Base-by-base conservation (phyloP, 306 rosid genomes). In the Parietaria judaica region DNA sequence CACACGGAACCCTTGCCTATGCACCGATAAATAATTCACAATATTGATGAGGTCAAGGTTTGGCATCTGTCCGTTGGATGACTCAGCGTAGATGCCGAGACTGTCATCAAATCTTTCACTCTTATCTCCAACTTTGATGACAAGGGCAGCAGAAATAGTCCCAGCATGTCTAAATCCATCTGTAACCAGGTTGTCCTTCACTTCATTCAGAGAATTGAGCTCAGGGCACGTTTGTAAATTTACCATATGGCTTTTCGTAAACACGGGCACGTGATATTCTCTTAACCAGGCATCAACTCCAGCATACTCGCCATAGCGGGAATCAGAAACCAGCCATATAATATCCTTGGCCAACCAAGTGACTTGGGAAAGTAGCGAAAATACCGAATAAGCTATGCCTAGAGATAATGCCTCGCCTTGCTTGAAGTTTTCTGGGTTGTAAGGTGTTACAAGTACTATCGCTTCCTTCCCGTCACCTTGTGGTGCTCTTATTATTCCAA, bases 391-490 rank as follows among this genome's bases (percentile, higher is more conserved):
- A 31, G 94, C 90, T 54, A 84, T 82, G 59, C 94, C 95, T 76
- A 92, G 56, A 60, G 98, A 84, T 63, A 92, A 61, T 53, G 85
- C 86, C 71, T 92, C 96, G 38, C 77, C 85, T 31, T 38, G 60
- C 68, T 60, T 75, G 63, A 77, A 64, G 67, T 77, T 76, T 34
- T 15, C 63, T 31, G 86, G 70, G 80, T 88, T 82, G 81, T 80
- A 86, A 66, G 94, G 95, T 0, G 98, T 92, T 53, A 92, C 98
- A 68, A 92, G 76, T 67, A 92, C 94, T 69, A 88, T 88, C 56
- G 96, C 86, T 88, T 92, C 98, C 75, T 88, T 92, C 61, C 98
- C 98, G 82, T 92, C 98, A 63, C 94, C 95, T 6, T 85, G 90
- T 2, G 96, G 88, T 17, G 98, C 98, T 79, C 96, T 82, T 60